phyloP scores from a whole-genome alignment of 768 basidiomycete species.

The Mycena capillaripes region DNA sequence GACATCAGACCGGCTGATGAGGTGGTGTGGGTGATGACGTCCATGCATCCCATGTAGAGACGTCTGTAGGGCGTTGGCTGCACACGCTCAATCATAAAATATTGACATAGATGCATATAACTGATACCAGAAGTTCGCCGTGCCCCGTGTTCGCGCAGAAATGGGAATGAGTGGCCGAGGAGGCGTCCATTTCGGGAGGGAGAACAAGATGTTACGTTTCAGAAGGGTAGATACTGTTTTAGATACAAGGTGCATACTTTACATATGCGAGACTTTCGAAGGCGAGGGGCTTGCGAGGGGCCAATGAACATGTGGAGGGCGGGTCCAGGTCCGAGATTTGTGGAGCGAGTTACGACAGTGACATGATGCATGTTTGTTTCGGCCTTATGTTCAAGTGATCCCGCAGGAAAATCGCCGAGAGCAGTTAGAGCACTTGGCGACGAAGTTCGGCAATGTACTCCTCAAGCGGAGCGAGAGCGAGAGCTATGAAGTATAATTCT shows the following conservation, averaged over 20 bases:
- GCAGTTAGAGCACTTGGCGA: conserved; percentile 1
- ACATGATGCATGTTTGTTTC: conserved; percentile 1
- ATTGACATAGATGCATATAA: too few species aligned
- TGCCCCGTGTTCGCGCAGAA: too few species aligned
- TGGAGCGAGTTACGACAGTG: conserved; percentile 1
- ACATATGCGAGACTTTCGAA: background rate
- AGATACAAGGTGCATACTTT: conserved; percentile 1
- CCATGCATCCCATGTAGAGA: too few species aligned
- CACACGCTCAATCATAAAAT: too few species aligned
- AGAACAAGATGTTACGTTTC: too few species aligned
- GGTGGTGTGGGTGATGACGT: too few species aligned
- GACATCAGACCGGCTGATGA: too few species aligned
- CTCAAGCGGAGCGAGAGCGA: conserved; percentile 3
- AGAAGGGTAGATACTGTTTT: too few species aligned
- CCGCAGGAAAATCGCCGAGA: conserved; percentile 4
- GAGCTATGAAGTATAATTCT: conserved; percentile 1
- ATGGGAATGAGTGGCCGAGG: too few species aligned
- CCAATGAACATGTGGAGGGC: background rate
- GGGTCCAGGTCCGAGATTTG: conserved; percentile 1
- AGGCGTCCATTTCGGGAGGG: too few species aligned
- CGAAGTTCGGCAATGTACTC: background rate
- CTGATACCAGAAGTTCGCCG: too few species aligned
- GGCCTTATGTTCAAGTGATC: background rate
- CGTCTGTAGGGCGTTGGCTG: too few species aligned
- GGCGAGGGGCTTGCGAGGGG: background rate